Evolutionary conservation across 2,329 filamentous ascomycete genomes (phyloP).

Genomic region (Elsinoe ampelina): DNA sequence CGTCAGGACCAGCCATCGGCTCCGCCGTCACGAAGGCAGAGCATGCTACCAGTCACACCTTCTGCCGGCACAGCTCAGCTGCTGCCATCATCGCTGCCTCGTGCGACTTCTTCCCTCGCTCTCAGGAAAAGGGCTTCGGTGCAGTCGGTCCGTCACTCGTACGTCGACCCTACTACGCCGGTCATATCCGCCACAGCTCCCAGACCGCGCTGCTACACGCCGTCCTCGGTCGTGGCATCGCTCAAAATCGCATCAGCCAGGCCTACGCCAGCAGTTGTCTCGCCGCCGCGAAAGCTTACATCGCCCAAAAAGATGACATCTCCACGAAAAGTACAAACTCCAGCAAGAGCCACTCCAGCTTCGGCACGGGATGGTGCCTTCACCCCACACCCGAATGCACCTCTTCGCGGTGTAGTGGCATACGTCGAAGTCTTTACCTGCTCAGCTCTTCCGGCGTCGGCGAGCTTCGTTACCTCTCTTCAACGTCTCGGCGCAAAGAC

Average conservation of each 20-base stretch:
- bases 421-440: slow-evolving; percentile 30
- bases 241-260: slow-evolving; percentile 9
- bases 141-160: slow-evolving; percentile 1
- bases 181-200: background rate
- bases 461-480: slow-evolving; percentile 26
- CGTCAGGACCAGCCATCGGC: background rate
- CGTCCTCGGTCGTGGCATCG: slow-evolving; percentile 1
- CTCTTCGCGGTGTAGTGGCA: slow-evolving; percentile 25
- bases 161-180: background rate
- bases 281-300: slow-evolving; percentile 20
- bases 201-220: slow-evolving; percentile 10
- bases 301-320: slow-evolving; percentile 21
- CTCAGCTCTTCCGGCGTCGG: slow-evolving; percentile 28
- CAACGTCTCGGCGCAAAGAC: slow-evolving; percentile 29
- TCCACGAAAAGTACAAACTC: slow-evolving; percentile 19
- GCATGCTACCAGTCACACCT: slow-evolving; percentile 3
- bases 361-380: slow-evolving; percentile 24
- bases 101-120: slow-evolving; percentile 1
- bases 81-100: background rate
- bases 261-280: slow-evolving; percentile 9
- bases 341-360: slow-evolving; percentile 24
- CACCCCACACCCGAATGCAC: slow-evolving; percentile 29
- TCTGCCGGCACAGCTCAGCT: background rate
- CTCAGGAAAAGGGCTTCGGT: background rate
- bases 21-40: slow-evolving; percentile 4